Evolutionary conservation across 257 asterid genomes (phyloP).

Genomic region (Nicotiana obtusifolia): DNA sequence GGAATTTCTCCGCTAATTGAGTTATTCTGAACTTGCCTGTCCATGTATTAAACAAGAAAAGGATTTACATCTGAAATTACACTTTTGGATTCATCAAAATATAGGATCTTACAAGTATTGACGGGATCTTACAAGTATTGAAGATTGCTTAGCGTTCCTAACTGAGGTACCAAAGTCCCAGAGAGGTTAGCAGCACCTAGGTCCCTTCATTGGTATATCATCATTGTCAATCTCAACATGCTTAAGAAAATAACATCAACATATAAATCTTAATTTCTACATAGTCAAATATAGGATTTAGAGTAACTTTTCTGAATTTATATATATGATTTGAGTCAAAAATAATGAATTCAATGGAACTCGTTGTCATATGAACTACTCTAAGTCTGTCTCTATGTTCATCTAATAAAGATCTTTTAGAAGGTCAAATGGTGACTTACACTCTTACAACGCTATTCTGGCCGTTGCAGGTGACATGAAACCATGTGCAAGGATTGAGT

Average conservation of each 20-base stretch:
- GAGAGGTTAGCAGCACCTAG: conserved; percentile 32
- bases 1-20: conserved; percentile 36
- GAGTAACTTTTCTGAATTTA: too few relatives aligned
- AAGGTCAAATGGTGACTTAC: conserved; percentile 13
- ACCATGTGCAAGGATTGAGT: conserved; percentile 48
- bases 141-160: conserved; percentile 30
- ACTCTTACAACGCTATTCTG: conserved; percentile 32
- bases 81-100: not conserved
- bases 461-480: conserved; percentile 35
- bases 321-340: not conserved
- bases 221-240: not conserved
- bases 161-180: conserved; percentile 30
- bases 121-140: conserved; percentile 43
- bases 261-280: not conserved
- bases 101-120: conserved; percentile 33
- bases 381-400: too few relatives aligned
- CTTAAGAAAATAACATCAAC: not conserved
- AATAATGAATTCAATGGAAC: not conserved
- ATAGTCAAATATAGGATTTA: too few relatives aligned
- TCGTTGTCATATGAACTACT: not conserved
- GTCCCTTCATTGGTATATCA: conserved; percentile 25
- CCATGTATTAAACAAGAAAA: not conserved
- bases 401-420: too few relatives aligned
- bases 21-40: conserved; percentile 20
- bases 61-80: not conserved